Evolutionary conservation across 768 basidiomycete genomes (phyloP).

Genomic region (Trametes coccinea): DNA sequence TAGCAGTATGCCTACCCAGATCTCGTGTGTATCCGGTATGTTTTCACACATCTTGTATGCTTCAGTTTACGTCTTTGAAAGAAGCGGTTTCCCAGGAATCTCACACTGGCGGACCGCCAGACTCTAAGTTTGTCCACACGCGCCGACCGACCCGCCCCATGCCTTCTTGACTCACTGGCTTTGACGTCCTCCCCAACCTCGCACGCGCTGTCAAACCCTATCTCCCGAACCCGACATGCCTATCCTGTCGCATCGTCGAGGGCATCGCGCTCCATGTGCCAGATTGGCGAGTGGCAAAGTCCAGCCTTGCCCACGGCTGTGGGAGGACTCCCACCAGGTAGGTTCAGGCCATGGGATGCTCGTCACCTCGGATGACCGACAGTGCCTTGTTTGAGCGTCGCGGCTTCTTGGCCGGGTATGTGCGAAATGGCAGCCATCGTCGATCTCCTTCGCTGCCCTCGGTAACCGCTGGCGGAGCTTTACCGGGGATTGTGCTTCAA

Average conservation of each 20-base stretch:
- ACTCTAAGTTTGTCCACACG: not conserved
- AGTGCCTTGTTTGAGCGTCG: conserved; percentile 3
- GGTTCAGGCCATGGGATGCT: not conserved
- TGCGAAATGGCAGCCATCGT: not conserved
- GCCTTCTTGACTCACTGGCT: not conserved
- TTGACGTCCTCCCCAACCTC: not conserved
- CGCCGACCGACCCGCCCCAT: not conserved
- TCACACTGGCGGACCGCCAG: not conserved
- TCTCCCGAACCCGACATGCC: not conserved
- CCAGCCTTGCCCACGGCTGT: conserved; percentile 15
- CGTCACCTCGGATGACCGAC: conserved; percentile 6
- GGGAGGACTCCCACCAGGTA: conserved; percentile 16
- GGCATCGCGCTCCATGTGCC: not conserved
- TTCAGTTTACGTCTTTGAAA: conserved; percentile 10
- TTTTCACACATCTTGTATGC: not conserved
- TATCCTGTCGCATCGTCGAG: conserved; percentile 12
- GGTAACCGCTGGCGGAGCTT: not conserved
- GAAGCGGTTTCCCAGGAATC: not conserved
- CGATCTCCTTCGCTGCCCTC: not conserved
- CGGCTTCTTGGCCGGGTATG: conserved; percentile 1
- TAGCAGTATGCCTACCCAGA: not conserved
- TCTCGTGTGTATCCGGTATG: conserved; percentile 13
- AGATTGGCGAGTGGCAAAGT: not conserved
- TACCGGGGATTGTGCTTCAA: not conserved
- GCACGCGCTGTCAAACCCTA: not conserved